Conservation (phyloP, 2,329 filamentous ascomycete species). For the Nectriaceae sp. region DNA sequence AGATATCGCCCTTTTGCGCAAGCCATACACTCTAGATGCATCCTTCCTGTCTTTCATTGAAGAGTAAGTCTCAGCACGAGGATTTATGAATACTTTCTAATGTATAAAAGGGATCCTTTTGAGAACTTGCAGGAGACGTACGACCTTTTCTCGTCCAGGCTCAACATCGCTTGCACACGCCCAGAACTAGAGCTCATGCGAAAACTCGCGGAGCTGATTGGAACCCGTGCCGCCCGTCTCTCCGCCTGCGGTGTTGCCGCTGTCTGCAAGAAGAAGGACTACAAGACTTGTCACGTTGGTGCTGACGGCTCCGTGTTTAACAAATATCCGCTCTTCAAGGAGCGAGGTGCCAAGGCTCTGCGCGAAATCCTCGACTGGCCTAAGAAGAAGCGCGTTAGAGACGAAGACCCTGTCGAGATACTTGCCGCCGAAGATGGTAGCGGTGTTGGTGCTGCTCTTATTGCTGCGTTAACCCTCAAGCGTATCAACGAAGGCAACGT, state of each 20-base stretch:
- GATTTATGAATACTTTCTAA: neutral
- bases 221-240: conserved; percentile 88
- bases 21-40: conserved; percentile 86
- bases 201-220: conserved; percentile 88
- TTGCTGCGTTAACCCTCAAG: conserved; percentile 74
- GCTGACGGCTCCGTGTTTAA: conserved; percentile 98
- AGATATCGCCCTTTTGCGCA: conserved; percentile 77
- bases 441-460: conserved; percentile 94
- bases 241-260: conserved; percentile 94
- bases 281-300: conserved; percentile 86
- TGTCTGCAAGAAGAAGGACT: conserved; percentile 95
- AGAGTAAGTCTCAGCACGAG: conserved; percentile 58
- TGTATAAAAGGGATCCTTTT: conserved; percentile 71
- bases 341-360: conserved; percentile 83
- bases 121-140: conserved; percentile 91
- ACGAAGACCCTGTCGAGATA: conserved; percentile 86
- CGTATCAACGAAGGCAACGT: conserved; percentile 63
- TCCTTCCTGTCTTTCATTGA: conserved; percentile 94
- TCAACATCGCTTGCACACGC: conserved; percentile 69
- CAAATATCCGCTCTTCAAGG: conserved; percentile 98
- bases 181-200: conserved; percentile 88
- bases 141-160: conserved; percentile 77
- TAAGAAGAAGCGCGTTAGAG: conserved; percentile 64
- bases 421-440: conserved; percentile 91
- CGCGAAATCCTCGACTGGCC: conserved; percentile 97